These are phyloP conservation scores for Wickerhamiella kazuoi DNA, from an alignment of 805 yeast species.

Conservation along the genomic window DNA sequence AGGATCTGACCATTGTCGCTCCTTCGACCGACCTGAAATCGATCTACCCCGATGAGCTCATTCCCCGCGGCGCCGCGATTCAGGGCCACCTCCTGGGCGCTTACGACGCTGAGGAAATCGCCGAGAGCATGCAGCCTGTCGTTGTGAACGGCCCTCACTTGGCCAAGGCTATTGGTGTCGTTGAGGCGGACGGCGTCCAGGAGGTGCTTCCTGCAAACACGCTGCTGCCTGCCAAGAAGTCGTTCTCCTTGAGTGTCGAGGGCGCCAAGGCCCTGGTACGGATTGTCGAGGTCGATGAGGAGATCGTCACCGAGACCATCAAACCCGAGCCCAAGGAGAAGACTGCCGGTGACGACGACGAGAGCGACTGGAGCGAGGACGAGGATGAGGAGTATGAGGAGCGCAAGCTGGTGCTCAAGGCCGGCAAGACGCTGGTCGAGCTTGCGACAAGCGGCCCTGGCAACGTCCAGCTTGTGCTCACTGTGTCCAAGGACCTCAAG, in stretches of 20 bases:
- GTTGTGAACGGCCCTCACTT: constrained; percentile 81
- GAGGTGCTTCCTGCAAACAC: constrained; percentile 68
- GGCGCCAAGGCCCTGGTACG: constrained; percentile 46
- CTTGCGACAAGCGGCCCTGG: constrained; percentile 55
- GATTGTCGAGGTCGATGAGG: constrained; percentile 56
- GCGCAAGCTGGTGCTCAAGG: constrained; percentile 54
- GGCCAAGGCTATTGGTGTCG: constrained; percentile 67
- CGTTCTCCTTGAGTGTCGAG: constrained; percentile 42
- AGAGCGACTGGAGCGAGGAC: constrained; percentile 31
- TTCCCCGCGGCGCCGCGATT: constrained; percentile 88
- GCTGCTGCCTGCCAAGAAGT: constrained; percentile 75
- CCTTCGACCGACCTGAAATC: constrained; percentile 64
- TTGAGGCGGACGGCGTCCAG: constrained; percentile 56
- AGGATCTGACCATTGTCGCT: constrained; percentile 64
- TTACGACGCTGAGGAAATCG: constrained; percentile 67
- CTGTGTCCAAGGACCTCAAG: constrained; percentile 46
- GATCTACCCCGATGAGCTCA: constrained; percentile 71
- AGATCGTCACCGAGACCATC: constrained; percentile 66
- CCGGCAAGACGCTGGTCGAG: constrained; percentile 62
- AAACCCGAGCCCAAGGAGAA: constrained; percentile 47
- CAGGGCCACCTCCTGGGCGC: constrained; percentile 76
- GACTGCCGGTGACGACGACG: constrained; percentile 32
- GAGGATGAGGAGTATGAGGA: constrained; percentile 78
- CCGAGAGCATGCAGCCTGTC: constrained; percentile 68
- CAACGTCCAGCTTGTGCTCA: constrained; percentile 46